Evolutionary conservation across 768 basidiomycete species (phyloP).

Genomic region (Hericium alpestre): DNA sequence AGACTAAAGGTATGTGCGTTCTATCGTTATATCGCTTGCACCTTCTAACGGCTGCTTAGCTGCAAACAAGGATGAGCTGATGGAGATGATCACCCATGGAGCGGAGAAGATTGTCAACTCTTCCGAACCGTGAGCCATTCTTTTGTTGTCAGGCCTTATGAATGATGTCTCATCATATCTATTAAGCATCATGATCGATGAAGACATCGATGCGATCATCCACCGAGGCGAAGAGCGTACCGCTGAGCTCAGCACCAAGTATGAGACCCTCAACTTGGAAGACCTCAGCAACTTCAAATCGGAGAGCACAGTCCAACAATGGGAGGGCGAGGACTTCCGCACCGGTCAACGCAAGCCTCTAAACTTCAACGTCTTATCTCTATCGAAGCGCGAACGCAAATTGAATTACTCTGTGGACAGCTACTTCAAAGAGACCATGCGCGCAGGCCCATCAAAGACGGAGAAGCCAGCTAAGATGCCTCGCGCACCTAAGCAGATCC

Average conservation of each 20-base stretch:
- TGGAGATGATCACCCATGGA: conserved; percentile 98
- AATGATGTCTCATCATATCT: not conserved
- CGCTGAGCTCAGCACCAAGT: conserved; percentile 78
- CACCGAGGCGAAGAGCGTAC: conserved; percentile 86
- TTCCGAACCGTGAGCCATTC: conserved; percentile 49
- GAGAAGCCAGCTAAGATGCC: conserved; percentile 79
- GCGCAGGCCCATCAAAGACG: conserved; percentile 64
- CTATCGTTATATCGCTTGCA: not conserved
- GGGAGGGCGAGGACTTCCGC: conserved; percentile 93
- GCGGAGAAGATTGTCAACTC: conserved; percentile 93
- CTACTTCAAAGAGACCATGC: conserved; percentile 89
- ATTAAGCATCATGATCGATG: conserved; percentile 61
- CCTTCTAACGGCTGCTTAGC: conserved; percentile 32
- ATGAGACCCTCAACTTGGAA: conserved; percentile 86
- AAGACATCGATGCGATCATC: conserved; percentile 93
- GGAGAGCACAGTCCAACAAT: conserved; percentile 82
- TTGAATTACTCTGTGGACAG: conserved; percentile 89
- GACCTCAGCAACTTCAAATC: conserved; percentile 96
- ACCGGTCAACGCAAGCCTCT: conserved; percentile 61
- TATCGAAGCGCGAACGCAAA: conserved; percentile 91
- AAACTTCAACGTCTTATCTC: conserved; percentile 68
- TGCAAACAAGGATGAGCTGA: conserved; percentile 87
- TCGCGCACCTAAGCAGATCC: conserved; percentile 79
- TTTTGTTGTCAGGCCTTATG: not conserved
- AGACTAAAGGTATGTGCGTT: conserved; percentile 51